These are phyloP conservation scores for Vaccinium darrowii DNA, from an alignment of 148 eudicot species.

Conservation along the genomic window DNA sequence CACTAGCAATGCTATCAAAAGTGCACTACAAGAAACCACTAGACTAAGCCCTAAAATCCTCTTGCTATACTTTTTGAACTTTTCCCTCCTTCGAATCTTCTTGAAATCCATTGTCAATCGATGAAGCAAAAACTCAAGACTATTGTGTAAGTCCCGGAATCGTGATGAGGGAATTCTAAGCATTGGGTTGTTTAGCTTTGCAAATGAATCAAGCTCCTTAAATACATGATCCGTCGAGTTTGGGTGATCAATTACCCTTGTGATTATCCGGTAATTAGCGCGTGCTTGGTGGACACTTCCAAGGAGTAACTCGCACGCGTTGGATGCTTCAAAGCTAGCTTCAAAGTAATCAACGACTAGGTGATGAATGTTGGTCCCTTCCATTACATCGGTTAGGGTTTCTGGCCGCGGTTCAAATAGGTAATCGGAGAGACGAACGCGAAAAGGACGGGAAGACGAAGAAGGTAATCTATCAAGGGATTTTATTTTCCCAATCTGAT, in stretches of 20 bases:
- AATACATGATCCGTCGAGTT: slow-evolving; percentile 10
- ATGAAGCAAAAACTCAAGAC: slow-evolving; percentile 32
- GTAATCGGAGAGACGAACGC: slow-evolving; percentile 37
- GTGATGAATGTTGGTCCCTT: slow-evolving; percentile 34
- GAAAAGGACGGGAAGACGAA: slow-evolving; percentile 21
- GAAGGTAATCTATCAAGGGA: slow-evolving; percentile 22
- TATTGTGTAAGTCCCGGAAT: slow-evolving; percentile 34
- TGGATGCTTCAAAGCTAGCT: slow-evolving; percentile 53
- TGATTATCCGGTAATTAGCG: slow-evolving; percentile 35
- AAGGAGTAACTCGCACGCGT: slow-evolving; percentile 53
- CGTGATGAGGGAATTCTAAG: slow-evolving; percentile 26
- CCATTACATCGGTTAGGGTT: slow-evolving; percentile 30
- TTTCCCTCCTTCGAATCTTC: slow-evolving; percentile 39
- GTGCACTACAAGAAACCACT: slow-evolving; percentile 23
- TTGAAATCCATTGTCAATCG: slow-evolving; percentile 39
- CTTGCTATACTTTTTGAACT: slow-evolving; percentile 35
- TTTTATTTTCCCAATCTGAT: slow-evolving; percentile 20
- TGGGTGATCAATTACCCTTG: slow-evolving; percentile 33
- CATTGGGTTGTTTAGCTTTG: slow-evolving; percentile 45
- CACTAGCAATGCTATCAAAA: slow-evolving; percentile 39
- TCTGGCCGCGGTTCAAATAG: slow-evolving; percentile 62
- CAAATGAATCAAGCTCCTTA: slow-evolving; percentile 41
- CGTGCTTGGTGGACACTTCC: slow-evolving; percentile 50
- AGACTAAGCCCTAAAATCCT: slow-evolving; percentile 31
- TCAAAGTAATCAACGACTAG: slow-evolving; percentile 58